phyloP scores from a whole-genome alignment of 768 basidiomycete genomes.

The Xerocomellus intermedius region DNA sequence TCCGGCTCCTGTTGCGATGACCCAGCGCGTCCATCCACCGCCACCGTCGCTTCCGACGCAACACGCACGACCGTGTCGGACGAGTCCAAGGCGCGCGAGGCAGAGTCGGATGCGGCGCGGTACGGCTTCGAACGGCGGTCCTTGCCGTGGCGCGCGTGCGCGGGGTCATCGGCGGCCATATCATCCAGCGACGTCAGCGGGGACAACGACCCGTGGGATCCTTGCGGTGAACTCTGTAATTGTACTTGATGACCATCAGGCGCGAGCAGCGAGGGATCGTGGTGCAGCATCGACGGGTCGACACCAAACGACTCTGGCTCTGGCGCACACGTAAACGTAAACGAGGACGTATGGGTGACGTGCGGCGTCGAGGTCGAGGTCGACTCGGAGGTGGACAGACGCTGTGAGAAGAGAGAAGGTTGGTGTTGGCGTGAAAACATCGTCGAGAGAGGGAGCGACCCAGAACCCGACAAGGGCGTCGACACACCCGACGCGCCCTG shows the following conservation, averaged over 20 bases:
- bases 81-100: too few species aligned
- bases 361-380: too few species aligned
- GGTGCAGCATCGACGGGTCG: too few species aligned
- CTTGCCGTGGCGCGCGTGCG: too few species aligned
- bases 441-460: neutral
- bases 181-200: slow-evolving; percentile 16
- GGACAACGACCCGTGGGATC: slow-evolving; percentile 3
- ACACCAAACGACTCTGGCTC: too few species aligned
- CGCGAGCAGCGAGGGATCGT: slow-evolving; percentile 6
- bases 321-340: too few species aligned
- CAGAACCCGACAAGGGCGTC: slow-evolving; percentile 1
- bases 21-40: neutral
- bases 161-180: neutral
- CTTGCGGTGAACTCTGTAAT: neutral
- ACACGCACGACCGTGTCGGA: neutral
- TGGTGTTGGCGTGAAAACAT: neutral
- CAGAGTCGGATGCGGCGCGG: neutral
- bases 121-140: neutral
- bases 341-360: too few species aligned
- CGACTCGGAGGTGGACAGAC: too few species aligned
- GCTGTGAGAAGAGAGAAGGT: too few species aligned
- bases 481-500: slow-evolving; percentile 7
- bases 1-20: neutral
- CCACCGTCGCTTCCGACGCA: neutral
- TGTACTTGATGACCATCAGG: neutral